phyloP scores from a whole-genome alignment of 495 filamentous ascomycete genomes.

The Trichoderma virens region DNA sequence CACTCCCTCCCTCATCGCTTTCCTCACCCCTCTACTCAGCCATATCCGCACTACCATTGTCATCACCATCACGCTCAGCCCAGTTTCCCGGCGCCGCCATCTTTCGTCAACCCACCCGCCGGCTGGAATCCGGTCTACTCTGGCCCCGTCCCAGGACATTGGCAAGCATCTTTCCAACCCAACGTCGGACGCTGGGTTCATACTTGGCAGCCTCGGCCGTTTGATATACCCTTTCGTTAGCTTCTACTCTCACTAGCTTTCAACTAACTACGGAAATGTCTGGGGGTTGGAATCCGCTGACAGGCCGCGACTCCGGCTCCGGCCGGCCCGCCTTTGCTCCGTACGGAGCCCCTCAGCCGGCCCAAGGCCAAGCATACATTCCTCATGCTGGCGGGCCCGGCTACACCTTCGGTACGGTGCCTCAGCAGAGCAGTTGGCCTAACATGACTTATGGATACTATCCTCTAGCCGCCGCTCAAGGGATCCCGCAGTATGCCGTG shows the following conservation, averaged over 20 bases:
- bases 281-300: slow-evolving; percentile 20
- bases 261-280: slow-evolving; percentile 10
- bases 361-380: slow-evolving; percentile 12
- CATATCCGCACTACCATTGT: neutral
- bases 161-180: slow-evolving; percentile 8
- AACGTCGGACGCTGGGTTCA: neutral
- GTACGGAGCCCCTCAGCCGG: slow-evolving; percentile 6
- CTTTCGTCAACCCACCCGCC: neutral
- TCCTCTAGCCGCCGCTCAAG: slow-evolving; percentile 1
- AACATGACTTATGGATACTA: slow-evolving; percentile 3
- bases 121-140: neutral
- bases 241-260: neutral
- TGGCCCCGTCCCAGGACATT: neutral
- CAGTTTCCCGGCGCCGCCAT: no score
- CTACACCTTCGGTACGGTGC: slow-evolving; percentile 6
- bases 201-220: slow-evolving; percentile 9
- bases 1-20: neutral
- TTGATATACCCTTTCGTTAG: neutral
- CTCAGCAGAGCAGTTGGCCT: neutral
- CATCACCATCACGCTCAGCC: neutral
- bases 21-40: neutral
- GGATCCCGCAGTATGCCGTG: neutral
- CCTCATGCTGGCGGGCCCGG: slow-evolving; percentile 3
- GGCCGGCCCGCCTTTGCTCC: slow-evolving; percentile 14
- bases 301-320: slow-evolving; percentile 20